These are phyloP conservation scores for Chamaenerion angustifolium DNA, from an alignment of 345 rosid genomes.

Conservation along the genomic window DNA sequence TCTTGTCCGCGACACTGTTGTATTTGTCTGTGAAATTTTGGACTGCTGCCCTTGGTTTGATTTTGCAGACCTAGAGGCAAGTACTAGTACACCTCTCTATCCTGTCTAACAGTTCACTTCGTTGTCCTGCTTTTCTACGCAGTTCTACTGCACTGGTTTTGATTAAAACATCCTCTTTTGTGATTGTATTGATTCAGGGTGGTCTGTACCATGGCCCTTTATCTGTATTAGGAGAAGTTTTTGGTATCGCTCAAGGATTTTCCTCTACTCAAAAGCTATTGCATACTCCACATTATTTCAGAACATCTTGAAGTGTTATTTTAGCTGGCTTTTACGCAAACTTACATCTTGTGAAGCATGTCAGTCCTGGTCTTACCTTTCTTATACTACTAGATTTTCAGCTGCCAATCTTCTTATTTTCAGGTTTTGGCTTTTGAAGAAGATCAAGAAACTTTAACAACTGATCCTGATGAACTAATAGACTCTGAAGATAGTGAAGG, in stretches of 20 bases:
- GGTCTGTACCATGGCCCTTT: no score
- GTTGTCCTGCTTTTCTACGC: neutral
- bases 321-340: no score
- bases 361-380: constrained; percentile 1
- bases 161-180: no score
- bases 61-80: constrained; percentile 87
- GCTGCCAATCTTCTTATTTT: constrained; percentile 3
- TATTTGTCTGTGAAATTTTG: constrained; percentile 94
- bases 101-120: neutral
- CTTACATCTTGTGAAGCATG: neutral
- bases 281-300: no score
- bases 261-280: no score
- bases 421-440: constrained; percentile 97
- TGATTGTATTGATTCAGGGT: no score
- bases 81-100: constrained; percentile 11
- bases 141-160: neutral
- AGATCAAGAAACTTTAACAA: constrained; percentile 92
- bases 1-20: constrained; percentile 97
- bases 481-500: constrained; percentile 97
- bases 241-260: no score
- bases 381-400: neutral
- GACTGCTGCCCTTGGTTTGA: constrained; percentile 98
- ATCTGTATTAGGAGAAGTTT: no score
- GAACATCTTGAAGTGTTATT: no score
- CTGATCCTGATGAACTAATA: constrained; percentile 98